Evolutionary conservation across 202 grass and related monocot genomes (phyloP).

Genomic region (Carex arenaria): DNA sequence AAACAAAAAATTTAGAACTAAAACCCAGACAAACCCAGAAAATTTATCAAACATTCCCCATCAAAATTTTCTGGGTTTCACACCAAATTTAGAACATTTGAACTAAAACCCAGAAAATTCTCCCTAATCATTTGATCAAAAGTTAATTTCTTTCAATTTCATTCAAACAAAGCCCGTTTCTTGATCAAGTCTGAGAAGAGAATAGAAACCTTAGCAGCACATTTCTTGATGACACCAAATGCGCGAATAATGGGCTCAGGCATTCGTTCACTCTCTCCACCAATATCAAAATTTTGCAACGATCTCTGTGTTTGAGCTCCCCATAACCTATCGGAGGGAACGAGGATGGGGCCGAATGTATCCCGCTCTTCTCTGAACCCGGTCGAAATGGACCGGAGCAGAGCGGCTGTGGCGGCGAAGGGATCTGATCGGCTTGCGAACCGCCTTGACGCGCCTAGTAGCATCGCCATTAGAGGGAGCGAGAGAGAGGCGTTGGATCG

Average conservation of each 20-base stretch:
- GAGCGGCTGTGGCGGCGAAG: slow-evolving; percentile 24
- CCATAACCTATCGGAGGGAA: slow-evolving; percentile 91
- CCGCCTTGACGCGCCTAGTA: slow-evolving; percentile 32
- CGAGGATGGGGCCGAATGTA: slow-evolving; percentile 83
- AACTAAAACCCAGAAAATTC: no score
- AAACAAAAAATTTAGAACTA: no score
- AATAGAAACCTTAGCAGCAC: slow-evolving; percentile 65
- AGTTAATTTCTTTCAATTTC: no score
- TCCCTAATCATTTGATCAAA: no score
- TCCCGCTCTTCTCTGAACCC: slow-evolving; percentile 88
- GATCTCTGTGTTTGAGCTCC: slow-evolving; percentile 98
- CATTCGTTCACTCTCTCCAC: slow-evolving; percentile 77
- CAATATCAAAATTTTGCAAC: slow-evolving; percentile 92
- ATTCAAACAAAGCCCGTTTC: no score
- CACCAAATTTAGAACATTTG: no score
- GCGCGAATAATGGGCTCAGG: slow-evolving; percentile 89
- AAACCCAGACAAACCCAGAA: no score
- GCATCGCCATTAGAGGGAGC: slow-evolving; percentile 24
- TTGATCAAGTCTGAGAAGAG: background rate
- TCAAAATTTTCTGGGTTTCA: no score
- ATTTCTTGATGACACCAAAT: slow-evolving; percentile 94
- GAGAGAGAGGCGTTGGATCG: background rate
- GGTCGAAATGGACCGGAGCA: slow-evolving; percentile 57
- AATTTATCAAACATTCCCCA: no score
- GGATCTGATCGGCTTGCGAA: slow-evolving; percentile 33